Evolutionary conservation across 2,329 filamentous ascomycete species (phyloP), one percentile per base, ranked within the genome.

Genomic region (Periconia sp.): DNA sequence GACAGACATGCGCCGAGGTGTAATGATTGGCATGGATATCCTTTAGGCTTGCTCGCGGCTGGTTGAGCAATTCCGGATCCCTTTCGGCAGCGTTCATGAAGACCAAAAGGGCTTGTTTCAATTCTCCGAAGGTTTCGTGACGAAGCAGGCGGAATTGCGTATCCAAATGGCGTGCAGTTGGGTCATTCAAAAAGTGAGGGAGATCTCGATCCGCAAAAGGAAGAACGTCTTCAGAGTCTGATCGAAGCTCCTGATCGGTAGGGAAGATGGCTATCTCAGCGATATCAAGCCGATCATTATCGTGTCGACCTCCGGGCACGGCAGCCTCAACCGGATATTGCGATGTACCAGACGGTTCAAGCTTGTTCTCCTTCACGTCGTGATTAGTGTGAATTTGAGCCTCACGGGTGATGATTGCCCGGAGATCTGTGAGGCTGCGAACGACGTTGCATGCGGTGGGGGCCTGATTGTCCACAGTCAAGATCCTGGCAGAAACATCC

Each of bases 191-290:
- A 40, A 63, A 66, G 31, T 73, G 66, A 6, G 56, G 61, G 23
- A 71, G 60, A n/a, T 66, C 56, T 0, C 54, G 57, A 41, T 74
- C 65, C 1, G 62, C 66, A 1, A 56, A 60, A 0, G 72, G 72
- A 0, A 76, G 53, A 27, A 66, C 71, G 8, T 73, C 68, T 23
- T 80, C 48, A 65, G 61, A 2, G 70, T 78, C 45, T 73, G 77
- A 64, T 49, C 63, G 43, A 2, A 74, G 66, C 45, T 74, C 71
- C 13, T 64, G 57, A 1, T 52, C 54, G 1, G 69, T 72, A 0
- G 72, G 71, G 5, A 74, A 67, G 7, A 74, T 64, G 5, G 52
- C 19, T n/a, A 74, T 64, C 0, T 68, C 40, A 0, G 54, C 40
- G 3, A 75, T 73, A 44, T 73, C 65, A 6, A 20, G 52, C 7